Conservation (phyloP, 2,329 filamentous ascomycete genomes). For the Fusarium sp. region DNA sequence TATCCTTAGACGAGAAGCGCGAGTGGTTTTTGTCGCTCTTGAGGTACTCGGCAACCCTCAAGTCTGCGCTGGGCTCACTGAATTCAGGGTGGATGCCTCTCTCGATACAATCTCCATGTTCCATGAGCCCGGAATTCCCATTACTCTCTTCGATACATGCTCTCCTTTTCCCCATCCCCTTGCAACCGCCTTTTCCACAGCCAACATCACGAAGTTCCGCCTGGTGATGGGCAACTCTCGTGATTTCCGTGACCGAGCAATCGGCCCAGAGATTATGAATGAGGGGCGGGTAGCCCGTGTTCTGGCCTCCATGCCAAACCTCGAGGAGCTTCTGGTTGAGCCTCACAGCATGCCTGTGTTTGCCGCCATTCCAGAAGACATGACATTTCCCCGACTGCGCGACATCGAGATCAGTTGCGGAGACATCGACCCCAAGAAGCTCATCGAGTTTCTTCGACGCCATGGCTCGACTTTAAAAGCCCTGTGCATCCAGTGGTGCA, state of each 20-base stretch:
- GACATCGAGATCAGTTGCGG: not conserved
- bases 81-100: not conserved
- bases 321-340: not conserved
- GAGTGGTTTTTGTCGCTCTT: not conserved
- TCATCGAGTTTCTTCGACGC: not conserved
- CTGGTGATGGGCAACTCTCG: not conserved
- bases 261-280: not conserved
- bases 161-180: accelerated
- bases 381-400: not conserved
- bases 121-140: not conserved
- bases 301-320: not conserved
- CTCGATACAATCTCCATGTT: accelerated
- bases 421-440: accelerated
- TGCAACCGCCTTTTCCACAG: not conserved
- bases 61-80: not conserved
- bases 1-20: not conserved
- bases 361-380: not conserved
- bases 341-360: not conserved
- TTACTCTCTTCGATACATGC: accelerated
- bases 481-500: accelerated
- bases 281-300: not conserved
- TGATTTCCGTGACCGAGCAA: accelerated
- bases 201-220: not conserved
- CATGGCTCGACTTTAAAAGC: not conserved
- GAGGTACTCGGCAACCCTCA: not conserved